phyloP scores from a whole-genome alignment of 108 stramenopile genomes.

The Skeletonema potamos region DNA sequence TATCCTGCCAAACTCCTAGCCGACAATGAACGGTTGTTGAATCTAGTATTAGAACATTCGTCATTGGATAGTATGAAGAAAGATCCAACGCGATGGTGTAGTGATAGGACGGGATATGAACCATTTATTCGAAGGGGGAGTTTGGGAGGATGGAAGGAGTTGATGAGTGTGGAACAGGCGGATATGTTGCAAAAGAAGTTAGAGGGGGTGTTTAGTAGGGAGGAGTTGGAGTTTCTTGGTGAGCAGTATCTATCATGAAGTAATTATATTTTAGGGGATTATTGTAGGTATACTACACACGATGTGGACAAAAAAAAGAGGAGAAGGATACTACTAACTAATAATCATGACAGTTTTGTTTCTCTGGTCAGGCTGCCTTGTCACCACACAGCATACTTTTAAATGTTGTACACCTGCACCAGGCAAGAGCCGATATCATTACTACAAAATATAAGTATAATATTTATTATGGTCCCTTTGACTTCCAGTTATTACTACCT shows the following conservation, averaged over 20 bases:
- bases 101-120: constrained; percentile 48
- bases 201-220: constrained; percentile 30
- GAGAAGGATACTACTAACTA: too few species aligned
- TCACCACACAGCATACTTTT: too few species aligned
- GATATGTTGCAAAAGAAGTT: constrained; percentile 28
- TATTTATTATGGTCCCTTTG: too few species aligned
- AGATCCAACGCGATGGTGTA: constrained; percentile 51
- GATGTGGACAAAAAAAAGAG: too few species aligned
- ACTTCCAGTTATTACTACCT: too few species aligned
- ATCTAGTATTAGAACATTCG: constrained; percentile 49
- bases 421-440: too few species aligned
- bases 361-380: too few species aligned
- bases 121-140: constrained; percentile 59
- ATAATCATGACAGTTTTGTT: too few species aligned
- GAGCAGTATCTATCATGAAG: constrained; percentile 37
- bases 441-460: too few species aligned
- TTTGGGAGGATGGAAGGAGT: constrained; percentile 50
- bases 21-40: constrained; percentile 39
- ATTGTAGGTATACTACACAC: too few species aligned
- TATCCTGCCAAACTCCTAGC: constrained; percentile 25
- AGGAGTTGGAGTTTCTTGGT: constrained; percentile 36
- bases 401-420: too few species aligned
- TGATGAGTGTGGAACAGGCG: constrained; percentile 46
- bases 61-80: constrained; percentile 52
- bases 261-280: not conserved